Evolutionary conservation across 2,329 filamentous ascomycete species (phyloP).

Genomic region (Hypoxylon sp.): DNA sequence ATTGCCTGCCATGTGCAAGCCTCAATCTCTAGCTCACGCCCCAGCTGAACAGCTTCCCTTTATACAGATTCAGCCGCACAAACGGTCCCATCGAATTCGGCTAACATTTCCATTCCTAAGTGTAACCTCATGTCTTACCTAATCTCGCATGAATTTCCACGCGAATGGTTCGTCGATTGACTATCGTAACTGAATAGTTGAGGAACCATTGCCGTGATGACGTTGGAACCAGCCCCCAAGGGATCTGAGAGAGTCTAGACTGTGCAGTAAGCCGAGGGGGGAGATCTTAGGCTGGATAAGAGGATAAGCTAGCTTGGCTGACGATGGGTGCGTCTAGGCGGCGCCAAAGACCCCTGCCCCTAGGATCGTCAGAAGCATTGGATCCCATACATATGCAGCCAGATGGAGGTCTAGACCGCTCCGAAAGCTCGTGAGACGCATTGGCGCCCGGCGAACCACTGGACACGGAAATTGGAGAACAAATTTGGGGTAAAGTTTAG

Average conservation of each 20-base stretch:
- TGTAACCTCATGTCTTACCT: slow-evolving; percentile 15
- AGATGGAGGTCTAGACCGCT: slow-evolving; percentile 41
- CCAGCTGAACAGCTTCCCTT: slow-evolving; percentile 14
- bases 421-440: slow-evolving; percentile 40
- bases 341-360: slow-evolving; percentile 20
- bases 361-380: slow-evolving; percentile 15
- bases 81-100: slow-evolving; percentile 1
- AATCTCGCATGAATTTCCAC: slow-evolving; percentile 18
- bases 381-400: slow-evolving; percentile 31
- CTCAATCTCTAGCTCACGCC: slow-evolving; percentile 9
- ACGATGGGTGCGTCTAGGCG: slow-evolving; percentile 33
- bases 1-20: slow-evolving; percentile 4
- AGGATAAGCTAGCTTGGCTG: slow-evolving; percentile 35
- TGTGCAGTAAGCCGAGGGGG: slow-evolving; percentile 29
- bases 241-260: slow-evolving; percentile 28
- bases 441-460: slow-evolving; percentile 35
- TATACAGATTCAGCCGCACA: slow-evolving; percentile 28
- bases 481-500: slow-evolving; percentile 32
- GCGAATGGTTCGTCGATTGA: slow-evolving; percentile 20
- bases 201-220: slow-evolving; percentile 32
- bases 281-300: slow-evolving; percentile 19
- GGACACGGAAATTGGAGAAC: slow-evolving; percentile 28
- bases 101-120: slow-evolving; percentile 8
- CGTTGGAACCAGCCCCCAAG: slow-evolving; percentile 24
- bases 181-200: slow-evolving; percentile 1